phyloP scores from a whole-genome alignment of 495 filamentous ascomycete genomes.

The Aspergillus incahuasiensis region DNA sequence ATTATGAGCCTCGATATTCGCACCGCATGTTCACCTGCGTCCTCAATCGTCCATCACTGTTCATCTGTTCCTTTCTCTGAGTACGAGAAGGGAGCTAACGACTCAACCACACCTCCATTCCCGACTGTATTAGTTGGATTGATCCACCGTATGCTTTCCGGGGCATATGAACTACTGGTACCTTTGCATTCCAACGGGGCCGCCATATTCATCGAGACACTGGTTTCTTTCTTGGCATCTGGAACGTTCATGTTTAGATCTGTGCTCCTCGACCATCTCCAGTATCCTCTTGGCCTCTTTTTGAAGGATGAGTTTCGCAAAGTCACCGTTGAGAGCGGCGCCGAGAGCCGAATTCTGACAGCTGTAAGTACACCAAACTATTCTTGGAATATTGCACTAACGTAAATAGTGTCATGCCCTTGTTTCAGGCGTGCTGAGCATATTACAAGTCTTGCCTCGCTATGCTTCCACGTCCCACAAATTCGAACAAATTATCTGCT shows the following conservation, averaged over 20 bases:
- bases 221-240: slow-evolving; percentile 38
- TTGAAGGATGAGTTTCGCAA: slow-evolving; percentile 30
- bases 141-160: slow-evolving; percentile 22
- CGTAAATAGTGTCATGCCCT: slow-evolving; percentile 31
- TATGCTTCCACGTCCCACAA: slow-evolving; percentile 39
- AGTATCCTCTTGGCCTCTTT: slow-evolving; percentile 29
- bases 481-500: slow-evolving; percentile 50
- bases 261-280: slow-evolving; percentile 30
- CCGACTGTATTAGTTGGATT: slow-evolving; percentile 27
- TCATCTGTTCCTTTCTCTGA: slow-evolving; percentile 31
- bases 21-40: slow-evolving; percentile 26
- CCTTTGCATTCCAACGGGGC: slow-evolving; percentile 20
- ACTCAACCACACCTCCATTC: slow-evolving; percentile 11
- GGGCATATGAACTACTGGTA: slow-evolving; percentile 29
- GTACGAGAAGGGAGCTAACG: not conserved
- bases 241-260: slow-evolving; percentile 28
- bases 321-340: slow-evolving; percentile 25
- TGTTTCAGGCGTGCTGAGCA: slow-evolving; percentile 31
- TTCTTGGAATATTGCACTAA: slow-evolving; percentile 16
- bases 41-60: slow-evolving; percentile 32
- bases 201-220: slow-evolving; percentile 35
- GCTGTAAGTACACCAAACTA: slow-evolving; percentile 30
- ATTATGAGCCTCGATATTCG: slow-evolving; percentile 19
- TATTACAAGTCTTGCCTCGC: slow-evolving; percentile 32
- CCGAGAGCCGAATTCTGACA: slow-evolving; percentile 34